Evolutionary conservation across 495 filamentous ascomycete species (phyloP).

Genomic region (Stereocaulon alpinum): DNA sequence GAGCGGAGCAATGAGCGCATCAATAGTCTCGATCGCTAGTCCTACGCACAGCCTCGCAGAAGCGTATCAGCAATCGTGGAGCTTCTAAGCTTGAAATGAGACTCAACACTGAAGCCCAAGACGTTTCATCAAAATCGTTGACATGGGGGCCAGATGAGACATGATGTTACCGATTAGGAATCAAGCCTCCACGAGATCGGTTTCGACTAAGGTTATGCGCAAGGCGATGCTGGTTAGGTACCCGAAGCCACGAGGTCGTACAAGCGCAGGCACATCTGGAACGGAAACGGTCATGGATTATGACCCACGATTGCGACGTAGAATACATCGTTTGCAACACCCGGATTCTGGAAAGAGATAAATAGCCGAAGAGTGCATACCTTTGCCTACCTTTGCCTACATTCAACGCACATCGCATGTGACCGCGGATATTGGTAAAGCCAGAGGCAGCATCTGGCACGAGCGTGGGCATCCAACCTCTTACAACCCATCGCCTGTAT

Average conservation of each 20-base stretch:
- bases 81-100: background rate
- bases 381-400: background rate
- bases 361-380: background rate
- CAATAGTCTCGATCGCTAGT: background rate
- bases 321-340: background rate
- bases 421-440: constrained; percentile 1
- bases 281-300: background rate
- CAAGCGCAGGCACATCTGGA: constrained; percentile 7
- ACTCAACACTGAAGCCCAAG: constrained; percentile 2
- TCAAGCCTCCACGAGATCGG: constrained; percentile 6
- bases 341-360: background rate
- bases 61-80: background rate
- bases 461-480: background rate
- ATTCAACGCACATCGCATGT: background rate
- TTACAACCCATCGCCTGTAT: background rate
- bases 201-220: constrained; percentile 16
- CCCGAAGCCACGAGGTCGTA: background rate
- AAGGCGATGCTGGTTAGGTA: background rate
- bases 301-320: too few relatives aligned
- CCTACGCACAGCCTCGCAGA: background rate
- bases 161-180: background rate
- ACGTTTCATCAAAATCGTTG: constrained; percentile 7
- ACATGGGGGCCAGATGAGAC: constrained; percentile 3
- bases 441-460: constrained; percentile 3
- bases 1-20: constrained; percentile 5